These are phyloP conservation scores for Waltiozyma sp. DNA, from an alignment of 1,139 yeast species.

Conservation along the genomic window DNA sequence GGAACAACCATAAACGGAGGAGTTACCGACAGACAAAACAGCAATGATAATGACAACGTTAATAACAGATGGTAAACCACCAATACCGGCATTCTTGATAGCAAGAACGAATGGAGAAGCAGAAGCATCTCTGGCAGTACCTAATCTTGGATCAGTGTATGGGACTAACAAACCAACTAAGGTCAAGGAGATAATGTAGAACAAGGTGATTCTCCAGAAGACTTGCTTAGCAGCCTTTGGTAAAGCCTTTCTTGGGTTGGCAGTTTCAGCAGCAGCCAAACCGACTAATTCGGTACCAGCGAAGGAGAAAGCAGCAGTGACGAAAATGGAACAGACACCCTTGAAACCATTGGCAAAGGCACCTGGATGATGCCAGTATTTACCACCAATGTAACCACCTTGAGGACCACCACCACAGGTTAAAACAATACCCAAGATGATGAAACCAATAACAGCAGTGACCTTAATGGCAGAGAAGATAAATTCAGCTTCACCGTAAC, in stretches of 20 bases:
- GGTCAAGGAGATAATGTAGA: constrained; percentile 48
- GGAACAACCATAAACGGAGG: constrained; percentile 60
- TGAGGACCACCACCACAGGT: constrained; percentile 56
- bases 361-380: constrained; percentile 42
- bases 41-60: constrained; percentile 58
- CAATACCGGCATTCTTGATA: constrained; percentile 44
- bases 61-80: constrained; percentile 53
- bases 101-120: constrained; percentile 66
- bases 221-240: constrained; percentile 62
- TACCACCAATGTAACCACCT: constrained; percentile 46
- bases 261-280: constrained; percentile 71
- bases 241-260: constrained; percentile 52
- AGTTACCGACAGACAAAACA: constrained; percentile 55
- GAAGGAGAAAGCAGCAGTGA: constrained; percentile 72
- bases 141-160: constrained; percentile 35
- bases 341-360: constrained; percentile 52
- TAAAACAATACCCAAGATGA: constrained; percentile 46
- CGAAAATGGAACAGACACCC: constrained; percentile 67
- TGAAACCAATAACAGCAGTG: constrained; percentile 47
- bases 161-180: constrained; percentile 53
- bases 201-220: constrained; percentile 55
- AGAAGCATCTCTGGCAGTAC: constrained; percentile 40
- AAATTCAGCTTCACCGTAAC: constrained; percentile 63
- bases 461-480: constrained; percentile 45
- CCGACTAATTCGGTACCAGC: constrained; percentile 72